A percentile compares a stretch with the other conserved stretches of the same genome.
Conservation (phyloP, 345 rosid genomes). For the Acer campestre region DNA sequence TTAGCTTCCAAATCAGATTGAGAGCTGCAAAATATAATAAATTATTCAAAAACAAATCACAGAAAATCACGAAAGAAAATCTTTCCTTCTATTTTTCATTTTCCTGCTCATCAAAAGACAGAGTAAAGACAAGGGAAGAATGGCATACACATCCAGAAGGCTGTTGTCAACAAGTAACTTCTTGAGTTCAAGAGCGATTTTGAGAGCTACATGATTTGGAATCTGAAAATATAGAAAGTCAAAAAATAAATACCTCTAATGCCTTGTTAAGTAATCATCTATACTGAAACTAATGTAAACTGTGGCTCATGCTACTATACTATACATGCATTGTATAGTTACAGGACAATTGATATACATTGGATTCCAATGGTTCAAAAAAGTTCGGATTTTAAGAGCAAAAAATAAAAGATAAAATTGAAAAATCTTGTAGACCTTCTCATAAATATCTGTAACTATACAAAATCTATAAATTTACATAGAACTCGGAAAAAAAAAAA, state of each 20-base stretch:
- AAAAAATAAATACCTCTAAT: not conserved
- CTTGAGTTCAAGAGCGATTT: slow-evolving; percentile 96
- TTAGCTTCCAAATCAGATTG: slow-evolving; percentile 92
- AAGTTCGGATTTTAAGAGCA: not conserved
- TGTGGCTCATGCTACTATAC: not conserved
- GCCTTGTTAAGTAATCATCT: not conserved
- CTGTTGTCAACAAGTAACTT: slow-evolving; percentile 95
- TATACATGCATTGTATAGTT: not conserved
- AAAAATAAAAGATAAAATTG: not conserved
- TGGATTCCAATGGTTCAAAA: not conserved
- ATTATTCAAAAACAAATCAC: slow-evolving; percentile 6
- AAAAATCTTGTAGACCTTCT: not conserved
- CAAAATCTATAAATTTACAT: no score
- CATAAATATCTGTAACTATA: not conserved
- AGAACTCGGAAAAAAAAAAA: no score
- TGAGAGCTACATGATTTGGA: slow-evolving; percentile 92
- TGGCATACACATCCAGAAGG: slow-evolving; percentile 91
- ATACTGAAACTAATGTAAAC: not conserved
- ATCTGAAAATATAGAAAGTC: slow-evolving; percentile 53
- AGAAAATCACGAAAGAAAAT: not conserved
- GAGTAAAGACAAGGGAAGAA: slow-evolving; percentile 3
- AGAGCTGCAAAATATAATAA: slow-evolving; percentile 56
- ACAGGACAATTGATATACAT: not conserved
- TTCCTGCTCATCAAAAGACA: not conserved
- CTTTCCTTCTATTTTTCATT: not conserved